Percentiles rank a stretch among this genome's conserved stretches.
Conservation (phyloP, 768 basidiomycete genomes). For the Tylopilus plumbeoviolaceoides region DNA sequence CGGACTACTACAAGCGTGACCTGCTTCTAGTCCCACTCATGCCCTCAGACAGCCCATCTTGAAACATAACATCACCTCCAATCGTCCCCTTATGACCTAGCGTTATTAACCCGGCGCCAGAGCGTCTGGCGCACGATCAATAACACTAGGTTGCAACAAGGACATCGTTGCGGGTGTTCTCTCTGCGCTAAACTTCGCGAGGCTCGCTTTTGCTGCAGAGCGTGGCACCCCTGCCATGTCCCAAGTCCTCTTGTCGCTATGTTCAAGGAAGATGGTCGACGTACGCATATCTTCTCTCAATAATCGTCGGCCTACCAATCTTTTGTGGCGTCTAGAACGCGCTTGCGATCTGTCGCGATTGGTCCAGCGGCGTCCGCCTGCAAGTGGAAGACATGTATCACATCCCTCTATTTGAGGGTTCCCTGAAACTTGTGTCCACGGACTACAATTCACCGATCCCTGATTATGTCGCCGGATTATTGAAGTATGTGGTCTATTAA, state of each 20-base stretch:
- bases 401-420: conserved; percentile 43
- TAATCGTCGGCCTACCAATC: not conserved
- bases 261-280: conserved; percentile 16
- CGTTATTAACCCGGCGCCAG: too few relatives aligned
- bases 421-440: conserved; percentile 34
- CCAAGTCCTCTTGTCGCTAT: conserved; percentile 10
- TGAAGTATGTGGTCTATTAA: conserved; percentile 15
- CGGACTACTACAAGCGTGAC: too few relatives aligned
- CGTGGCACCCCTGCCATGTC: conserved; percentile 3
- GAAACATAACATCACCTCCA: too few relatives aligned
- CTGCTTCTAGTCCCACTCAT: too few relatives aligned
- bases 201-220: conserved; percentile 36
- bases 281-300: not conserved
- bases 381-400: conserved; percentile 48
- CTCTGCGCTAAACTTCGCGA: conserved; percentile 56
- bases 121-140: too few relatives aligned
- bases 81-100: too few relatives aligned
- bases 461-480: conserved; percentile 26
- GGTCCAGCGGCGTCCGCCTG: conserved; percentile 41
- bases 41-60: too few relatives aligned
- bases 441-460: conserved; percentile 34
- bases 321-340: conserved; percentile 39
- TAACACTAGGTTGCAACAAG: conserved; percentile 22
- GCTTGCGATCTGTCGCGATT: conserved; percentile 45
- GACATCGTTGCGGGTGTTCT: conserved; percentile 46